phyloP scores from a whole-genome alignment of 2,329 filamentous ascomycete genomes.

The Cladobotryum protrusum region DNA sequence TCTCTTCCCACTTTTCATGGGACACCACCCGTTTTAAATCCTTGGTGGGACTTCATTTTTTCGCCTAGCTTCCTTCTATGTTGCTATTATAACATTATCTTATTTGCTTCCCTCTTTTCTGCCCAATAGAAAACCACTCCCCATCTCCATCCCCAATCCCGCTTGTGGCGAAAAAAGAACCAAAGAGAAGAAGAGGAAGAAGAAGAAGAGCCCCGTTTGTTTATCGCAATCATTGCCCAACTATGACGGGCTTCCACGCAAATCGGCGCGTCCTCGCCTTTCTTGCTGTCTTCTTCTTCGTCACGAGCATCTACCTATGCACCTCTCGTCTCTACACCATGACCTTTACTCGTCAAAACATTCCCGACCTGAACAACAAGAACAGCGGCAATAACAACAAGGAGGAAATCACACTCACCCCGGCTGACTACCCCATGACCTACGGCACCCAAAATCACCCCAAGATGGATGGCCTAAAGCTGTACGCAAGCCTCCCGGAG shows the following conservation, averaged over 20 bases:
- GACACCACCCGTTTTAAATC: no score
- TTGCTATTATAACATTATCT: no score
- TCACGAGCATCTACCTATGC: constrained; percentile 29
- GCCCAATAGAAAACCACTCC: not conserved
- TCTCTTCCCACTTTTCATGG: not conserved
- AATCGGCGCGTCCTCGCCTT: constrained; percentile 27
- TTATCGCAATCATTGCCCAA: constrained; percentile 3
- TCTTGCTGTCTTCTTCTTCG: constrained; percentile 26
- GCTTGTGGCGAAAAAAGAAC: no score
- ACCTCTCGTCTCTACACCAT: constrained; percentile 25
- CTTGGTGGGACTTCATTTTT: no score
- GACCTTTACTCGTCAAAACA: constrained; percentile 3
- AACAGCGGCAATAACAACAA: not conserved
- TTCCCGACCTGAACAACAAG: not conserved
- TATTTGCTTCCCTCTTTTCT: no score
- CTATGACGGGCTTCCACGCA: constrained; percentile 17
- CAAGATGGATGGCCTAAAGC: constrained; percentile 26
- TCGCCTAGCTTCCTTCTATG: no score
- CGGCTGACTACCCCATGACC: constrained; percentile 32
- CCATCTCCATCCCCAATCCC: no score
- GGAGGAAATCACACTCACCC: constrained; percentile 15
- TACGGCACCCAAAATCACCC: constrained; percentile 37
- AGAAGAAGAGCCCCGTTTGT: not conserved
- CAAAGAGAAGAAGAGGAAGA: not conserved
- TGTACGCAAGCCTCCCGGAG: constrained; percentile 25